Evolutionary conservation across 371 early-diverging fungal species (phyloP).

Genomic region (Dichotomocladium elegans): DNA sequence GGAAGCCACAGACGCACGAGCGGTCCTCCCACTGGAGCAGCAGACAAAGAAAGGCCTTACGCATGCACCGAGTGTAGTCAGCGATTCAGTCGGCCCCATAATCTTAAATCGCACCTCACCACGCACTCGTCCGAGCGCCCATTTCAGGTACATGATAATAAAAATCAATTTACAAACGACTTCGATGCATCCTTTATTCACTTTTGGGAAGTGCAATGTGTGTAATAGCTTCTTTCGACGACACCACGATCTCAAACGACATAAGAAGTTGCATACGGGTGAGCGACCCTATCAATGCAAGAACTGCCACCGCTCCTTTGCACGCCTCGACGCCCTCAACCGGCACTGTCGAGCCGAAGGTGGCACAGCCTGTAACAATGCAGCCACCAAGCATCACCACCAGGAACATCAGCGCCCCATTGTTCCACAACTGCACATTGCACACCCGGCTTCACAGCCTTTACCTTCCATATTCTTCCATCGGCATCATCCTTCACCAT

Average conservation of each 20-base stretch:
- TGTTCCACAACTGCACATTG: conserved; percentile 26
- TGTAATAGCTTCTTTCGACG: conserved; percentile 48
- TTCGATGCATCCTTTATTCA: too few relatives aligned
- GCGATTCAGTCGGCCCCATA: conserved; percentile 42
- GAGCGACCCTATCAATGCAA: conserved; percentile 57
- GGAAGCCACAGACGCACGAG: too few relatives aligned
- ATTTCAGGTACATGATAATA: conserved; percentile 30
- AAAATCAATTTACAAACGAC: too few relatives aligned
- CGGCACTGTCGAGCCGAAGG: conserved; percentile 66
- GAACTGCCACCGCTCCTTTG: conserved; percentile 58
- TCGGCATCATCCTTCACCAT: too few relatives aligned
- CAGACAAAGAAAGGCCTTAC: conserved; percentile 22
- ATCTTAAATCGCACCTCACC: conserved; percentile 42
- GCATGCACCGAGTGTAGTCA: conserved; percentile 37
- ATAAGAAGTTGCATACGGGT: conserved; percentile 60
- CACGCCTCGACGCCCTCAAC: conserved; percentile 68
- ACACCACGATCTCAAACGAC: conserved; percentile 62
- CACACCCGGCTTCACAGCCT: conserved; percentile 23
- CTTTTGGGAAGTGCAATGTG: conserved; percentile 30
- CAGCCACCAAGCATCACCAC: neutral
- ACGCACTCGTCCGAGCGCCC: conserved; percentile 44
- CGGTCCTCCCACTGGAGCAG: conserved; percentile 1
- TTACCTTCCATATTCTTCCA: too few relatives aligned
- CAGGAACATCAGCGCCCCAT: conserved; percentile 13
- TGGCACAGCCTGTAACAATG: conserved; percentile 48